A percentile compares a stretch with the other conserved stretches of the same genome.
Evolutionary conservation across 495 filamentous ascomycete genomes (phyloP).

Genomic region (Neurospora sp.): DNA sequence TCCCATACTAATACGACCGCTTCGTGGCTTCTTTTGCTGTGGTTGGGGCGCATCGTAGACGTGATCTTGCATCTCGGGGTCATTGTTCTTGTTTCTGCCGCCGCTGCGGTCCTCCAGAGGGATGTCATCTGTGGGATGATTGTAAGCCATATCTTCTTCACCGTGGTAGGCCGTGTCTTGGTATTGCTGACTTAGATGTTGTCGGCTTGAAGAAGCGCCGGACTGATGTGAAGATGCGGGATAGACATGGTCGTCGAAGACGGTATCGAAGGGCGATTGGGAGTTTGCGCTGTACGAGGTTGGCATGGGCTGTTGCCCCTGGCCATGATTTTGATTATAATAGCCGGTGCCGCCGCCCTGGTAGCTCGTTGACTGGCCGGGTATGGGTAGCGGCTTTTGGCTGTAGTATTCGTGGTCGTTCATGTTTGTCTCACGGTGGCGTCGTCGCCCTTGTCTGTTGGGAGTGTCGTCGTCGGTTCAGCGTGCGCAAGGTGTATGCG

Average conservation of each 20-base stretch:
- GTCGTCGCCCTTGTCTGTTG: not conserved
- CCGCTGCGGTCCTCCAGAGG: conserved; percentile 47
- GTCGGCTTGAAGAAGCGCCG: conserved; percentile 17
- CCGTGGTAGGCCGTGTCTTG: conserved; percentile 49
- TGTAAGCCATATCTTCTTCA: conserved; percentile 27
- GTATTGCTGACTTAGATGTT: conserved; percentile 40
- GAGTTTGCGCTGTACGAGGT: conserved; percentile 19
- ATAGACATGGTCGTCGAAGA: conserved; percentile 55
- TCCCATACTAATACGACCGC: conserved; percentile 29
- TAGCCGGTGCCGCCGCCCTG: conserved; percentile 25
- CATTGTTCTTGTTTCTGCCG: conserved; percentile 18
- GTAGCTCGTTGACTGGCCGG: conserved; percentile 13
- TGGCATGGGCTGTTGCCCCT: conserved; percentile 8
- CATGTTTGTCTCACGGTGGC: conserved; percentile 38
- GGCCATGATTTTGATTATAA: conserved; percentile 20
- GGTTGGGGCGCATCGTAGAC: conserved; percentile 33
- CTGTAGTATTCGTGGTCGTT: conserved; percentile 77
- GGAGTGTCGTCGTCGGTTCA: not conserved
- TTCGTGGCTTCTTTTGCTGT: conserved; percentile 17
- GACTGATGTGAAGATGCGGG: conserved; percentile 35
- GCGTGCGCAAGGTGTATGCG: not conserved
- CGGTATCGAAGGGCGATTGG: conserved; percentile 44
- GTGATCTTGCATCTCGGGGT: conserved; percentile 38
- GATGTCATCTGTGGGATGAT: conserved; percentile 49
- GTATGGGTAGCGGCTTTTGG: conserved; percentile 31